Base-by-base conservation (phyloP, 495 filamentous ascomycete species). In the Hyphodiscus hymeniophilus region DNA sequence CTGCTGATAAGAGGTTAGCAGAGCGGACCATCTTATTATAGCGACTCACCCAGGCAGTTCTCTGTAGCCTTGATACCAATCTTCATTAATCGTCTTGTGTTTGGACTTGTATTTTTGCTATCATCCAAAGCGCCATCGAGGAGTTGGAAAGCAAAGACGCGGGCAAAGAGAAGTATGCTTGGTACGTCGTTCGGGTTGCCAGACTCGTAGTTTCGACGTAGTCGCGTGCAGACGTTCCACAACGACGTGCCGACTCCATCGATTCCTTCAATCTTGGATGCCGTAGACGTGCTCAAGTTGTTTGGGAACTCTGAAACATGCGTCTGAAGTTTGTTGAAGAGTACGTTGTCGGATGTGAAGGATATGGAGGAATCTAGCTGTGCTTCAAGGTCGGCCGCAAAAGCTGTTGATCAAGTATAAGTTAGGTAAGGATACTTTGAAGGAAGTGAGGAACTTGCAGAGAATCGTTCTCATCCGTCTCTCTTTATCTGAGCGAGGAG, bases 111-210 rank as follows among this genome's bases (percentile, higher is more conserved):
- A 28, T 47, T 61, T 50, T 55, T 59, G 45, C 61, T 52, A 45
- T 52, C 60, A 38, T 64, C 65, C 52, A 77, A 72, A 21, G 79
- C 80, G 33, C 73, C 62, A 23, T 81, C 83, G 32, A 95, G 63
- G 50, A 95, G 66, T 21, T 79, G 65, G 53, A 84, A 89, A 2
- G 84, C 80, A 45, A 92, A 75, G 24, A 79, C 72, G 42, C 81
- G 79, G 3, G 50, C 47, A 2, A 59, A 7, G 23, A 59, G 38
- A 15, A 58, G 33, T 2, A 59, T 44, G 7, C 31, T 22, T 5
- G 52, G 45, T n/a, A 33, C 16, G 31, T 49, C 42, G 32, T 45
- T 11, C 13, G 54, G 44, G 18, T 39, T 51, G n/a, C 53, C 46
- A 2, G 40, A 42, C 26, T 55, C 50, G 22, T 46, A 38, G 10